These are phyloP conservation scores for Colletotrichum cuscutae DNA, from an alignment of 2,329 filamentous ascomycete species.

Conservation along the genomic window DNA sequence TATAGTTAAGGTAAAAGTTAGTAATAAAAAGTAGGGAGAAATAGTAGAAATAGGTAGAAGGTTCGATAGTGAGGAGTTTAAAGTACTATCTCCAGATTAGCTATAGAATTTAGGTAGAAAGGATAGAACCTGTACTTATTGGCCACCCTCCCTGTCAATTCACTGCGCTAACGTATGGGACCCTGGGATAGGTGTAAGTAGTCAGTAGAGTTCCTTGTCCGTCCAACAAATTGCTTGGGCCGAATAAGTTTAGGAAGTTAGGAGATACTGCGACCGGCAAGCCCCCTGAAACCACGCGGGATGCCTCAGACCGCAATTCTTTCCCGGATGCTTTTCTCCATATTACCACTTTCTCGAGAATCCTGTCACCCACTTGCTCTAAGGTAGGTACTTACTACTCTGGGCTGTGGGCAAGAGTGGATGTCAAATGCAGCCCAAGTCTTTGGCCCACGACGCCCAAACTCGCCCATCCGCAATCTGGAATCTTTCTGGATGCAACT, in stretches of 20 bases:
- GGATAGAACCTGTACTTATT: no score
- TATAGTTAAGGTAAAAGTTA: no score
- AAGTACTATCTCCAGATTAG: no score
- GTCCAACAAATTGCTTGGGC: background rate
- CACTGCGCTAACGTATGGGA: no score
- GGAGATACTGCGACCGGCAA: conserved; percentile 18
- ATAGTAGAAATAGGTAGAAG: no score
- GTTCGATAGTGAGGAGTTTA: no score
- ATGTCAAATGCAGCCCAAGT: background rate
- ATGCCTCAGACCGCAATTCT: conserved; percentile 36
- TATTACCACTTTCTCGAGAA: conserved; percentile 5
- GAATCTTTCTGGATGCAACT: conserved; percentile 31
- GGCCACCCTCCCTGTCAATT: no score
- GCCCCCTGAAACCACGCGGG: conserved; percentile 23
- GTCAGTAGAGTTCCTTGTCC: background rate
- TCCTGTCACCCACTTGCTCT: no score
- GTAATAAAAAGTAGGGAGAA: no score
- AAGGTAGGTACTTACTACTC: no score
- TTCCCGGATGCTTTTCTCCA: conserved; percentile 27
- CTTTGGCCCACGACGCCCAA: background rate
- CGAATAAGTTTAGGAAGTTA: conserved; percentile 12
- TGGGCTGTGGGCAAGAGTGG: conserved; percentile 7
- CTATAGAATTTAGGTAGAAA: no score
- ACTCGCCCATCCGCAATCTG: conserved; percentile 20
- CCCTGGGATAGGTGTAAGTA: no score